These are phyloP conservation scores for Iris macrosiphon DNA, from an alignment of 106 monocot genomes.

Conservation along the genomic window DNA sequence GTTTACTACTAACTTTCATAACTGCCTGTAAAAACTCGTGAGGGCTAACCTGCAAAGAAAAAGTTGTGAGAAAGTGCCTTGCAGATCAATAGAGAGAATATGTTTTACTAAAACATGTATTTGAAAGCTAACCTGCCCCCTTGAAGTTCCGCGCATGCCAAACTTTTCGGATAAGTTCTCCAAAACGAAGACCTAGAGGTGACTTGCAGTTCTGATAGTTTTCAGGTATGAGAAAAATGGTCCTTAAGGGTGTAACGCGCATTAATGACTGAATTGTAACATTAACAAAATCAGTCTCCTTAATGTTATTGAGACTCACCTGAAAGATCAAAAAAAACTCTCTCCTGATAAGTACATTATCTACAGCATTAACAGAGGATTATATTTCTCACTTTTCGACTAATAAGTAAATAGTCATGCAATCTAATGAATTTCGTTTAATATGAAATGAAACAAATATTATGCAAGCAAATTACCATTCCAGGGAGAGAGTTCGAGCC, in stretches of 20 bases:
- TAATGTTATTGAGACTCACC: conserved; percentile 99
- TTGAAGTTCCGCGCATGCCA: conserved; percentile 99
- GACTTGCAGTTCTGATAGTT: conserved; percentile 91
- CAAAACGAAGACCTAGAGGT: conserved; percentile 89
- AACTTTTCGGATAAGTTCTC: conserved; percentile 89
- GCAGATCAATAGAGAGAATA: neutral
- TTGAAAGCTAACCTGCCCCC: conserved; percentile 76
- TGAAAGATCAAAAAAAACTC: conserved; percentile 18
- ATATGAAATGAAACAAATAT: too few species aligned
- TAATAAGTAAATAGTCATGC: too few species aligned
- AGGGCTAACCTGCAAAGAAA: conserved; percentile 66
- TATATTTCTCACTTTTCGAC: neutral
- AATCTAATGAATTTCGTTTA: too few species aligned
- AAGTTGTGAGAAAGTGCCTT: conserved; percentile 1
- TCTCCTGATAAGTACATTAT: conserved; percentile 7
- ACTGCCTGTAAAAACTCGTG: conserved; percentile 99
- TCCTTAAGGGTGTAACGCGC: conserved; percentile 93
- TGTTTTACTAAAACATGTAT: neutral
- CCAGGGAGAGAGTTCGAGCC: conserved; percentile 99
- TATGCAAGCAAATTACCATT: conserved; percentile 51
- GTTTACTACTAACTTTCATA: conserved; percentile 93
- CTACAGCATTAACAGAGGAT: neutral
- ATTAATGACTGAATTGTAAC: conserved; percentile 97
- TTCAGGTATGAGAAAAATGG: conserved; percentile 94
- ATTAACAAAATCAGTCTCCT: conserved; percentile 99